Percentiles rank a stretch among this genome's conserved stretches.
Evolutionary conservation across 345 rosid genomes (phyloP).

Genomic region (Clausena lansium): DNA sequence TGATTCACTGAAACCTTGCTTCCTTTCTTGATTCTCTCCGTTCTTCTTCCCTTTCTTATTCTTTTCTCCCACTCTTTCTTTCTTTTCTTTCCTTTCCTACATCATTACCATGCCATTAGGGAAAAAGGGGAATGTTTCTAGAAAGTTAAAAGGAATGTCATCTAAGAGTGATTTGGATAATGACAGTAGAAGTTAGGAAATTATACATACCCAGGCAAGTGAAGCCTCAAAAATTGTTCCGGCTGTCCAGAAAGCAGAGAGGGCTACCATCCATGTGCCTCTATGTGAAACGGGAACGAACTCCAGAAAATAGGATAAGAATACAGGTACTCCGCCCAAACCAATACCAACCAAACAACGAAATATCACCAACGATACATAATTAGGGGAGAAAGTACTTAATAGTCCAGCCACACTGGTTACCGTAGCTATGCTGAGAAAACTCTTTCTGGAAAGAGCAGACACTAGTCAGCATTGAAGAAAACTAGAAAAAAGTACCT

Average conservation of each 20-base stretch:
- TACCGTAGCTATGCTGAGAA: slow-evolving; percentile 39
- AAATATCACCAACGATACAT: slow-evolving; percentile 26
- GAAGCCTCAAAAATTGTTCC: slow-evolving; percentile 61
- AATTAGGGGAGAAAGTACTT: slow-evolving; percentile 57
- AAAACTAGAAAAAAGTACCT: not conserved
- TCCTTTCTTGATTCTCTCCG: too few species aligned
- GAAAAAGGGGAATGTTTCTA: too few species aligned
- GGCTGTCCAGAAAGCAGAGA: slow-evolving; percentile 52
- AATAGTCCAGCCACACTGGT: slow-evolving; percentile 55
- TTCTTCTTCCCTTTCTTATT: too few species aligned
- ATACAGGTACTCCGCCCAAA: slow-evolving; percentile 59
- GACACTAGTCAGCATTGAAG: not conserved
- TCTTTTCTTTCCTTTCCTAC: too few species aligned
- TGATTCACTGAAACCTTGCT: too few species aligned
- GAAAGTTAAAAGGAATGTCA: too few species aligned
- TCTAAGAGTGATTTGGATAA: too few species aligned
- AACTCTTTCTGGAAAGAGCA: slow-evolving; percentile 47
- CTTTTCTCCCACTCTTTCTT: too few species aligned
- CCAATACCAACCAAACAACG: slow-evolving; percentile 66
- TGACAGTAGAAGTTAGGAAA: not conserved
- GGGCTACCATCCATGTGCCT: slow-evolving; percentile 65
- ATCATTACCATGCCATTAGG: too few species aligned
- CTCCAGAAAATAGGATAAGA: slow-evolving; percentile 55
- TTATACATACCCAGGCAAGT: slow-evolving; percentile 52
- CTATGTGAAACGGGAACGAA: slow-evolving; percentile 56